Base-by-base conservation (phyloP, 2,329 filamentous ascomycete genomes). In the Nigrospora oryzae region DNA sequence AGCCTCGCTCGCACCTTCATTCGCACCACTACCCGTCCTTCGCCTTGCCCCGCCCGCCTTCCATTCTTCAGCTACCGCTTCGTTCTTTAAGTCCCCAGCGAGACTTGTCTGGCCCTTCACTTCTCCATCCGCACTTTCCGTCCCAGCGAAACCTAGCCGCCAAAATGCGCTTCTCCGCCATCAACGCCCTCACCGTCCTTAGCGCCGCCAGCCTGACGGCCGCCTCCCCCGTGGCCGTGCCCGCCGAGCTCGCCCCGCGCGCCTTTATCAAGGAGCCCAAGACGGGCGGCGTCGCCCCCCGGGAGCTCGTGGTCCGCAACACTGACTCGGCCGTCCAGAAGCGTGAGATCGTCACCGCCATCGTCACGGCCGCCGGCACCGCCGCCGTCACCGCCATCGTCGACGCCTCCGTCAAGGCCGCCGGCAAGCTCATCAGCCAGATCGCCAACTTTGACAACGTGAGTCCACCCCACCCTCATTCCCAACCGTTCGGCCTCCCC, bases 141-240 rank as follows among this genome's bases (percentile, higher is more conserved):
- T 28, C 30, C 16, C 17, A n/a, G 5, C 33, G 12, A 38, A 28
- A 13, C 17, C 15, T 8, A 14, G 17, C 17, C 33, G 16, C 6
- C 40, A 42, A 35, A 7, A 42, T 42, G 40, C 40, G 40, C 36
- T 42, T 42, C 40, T 33, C 40, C 33, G n/a, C 40, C 40, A 16
- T 31, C 40, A 42, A 31, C 33, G 19, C n/a, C 33, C 19, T 42
- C 33, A 16, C 32, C 40, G 8, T 42, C 32, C 17, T 42, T 8
- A 36, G 40, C 40, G 40, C 40, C 40, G 16, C 40, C 31, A 19
- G n/a, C 39, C 34, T 33, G 16, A 41, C 17, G 13, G 31, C 40
- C 32, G 35, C 23, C 40, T 16, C 32, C 13, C 31, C 15, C 33
- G 31, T 42, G 13, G 40, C 33, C 40, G 13, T 13, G 17, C 1